Percentiles rank a stretch among this genome's conserved stretches.
Evolutionary conservation across 192 early-diverging fungal genomes (phyloP).

Genomic region (Mortierella alpina): DNA sequence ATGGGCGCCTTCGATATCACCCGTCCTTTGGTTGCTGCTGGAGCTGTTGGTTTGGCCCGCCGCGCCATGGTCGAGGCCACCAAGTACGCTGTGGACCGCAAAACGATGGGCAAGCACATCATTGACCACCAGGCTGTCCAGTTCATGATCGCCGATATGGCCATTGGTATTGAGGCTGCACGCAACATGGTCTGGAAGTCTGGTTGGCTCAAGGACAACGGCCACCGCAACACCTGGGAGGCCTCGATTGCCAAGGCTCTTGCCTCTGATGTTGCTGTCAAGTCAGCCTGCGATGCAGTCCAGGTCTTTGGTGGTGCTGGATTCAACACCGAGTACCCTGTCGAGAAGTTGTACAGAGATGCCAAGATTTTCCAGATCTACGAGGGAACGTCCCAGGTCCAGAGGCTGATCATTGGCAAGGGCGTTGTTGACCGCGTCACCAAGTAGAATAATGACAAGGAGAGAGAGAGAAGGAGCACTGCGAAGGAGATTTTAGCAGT

Average conservation of each 20-base stretch:
- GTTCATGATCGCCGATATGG: slow-evolving; percentile 98
- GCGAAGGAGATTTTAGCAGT: neutral
- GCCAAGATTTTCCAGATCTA: slow-evolving; percentile 98
- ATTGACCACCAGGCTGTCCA: slow-evolving; percentile 91
- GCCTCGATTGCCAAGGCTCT: slow-evolving; percentile 95
- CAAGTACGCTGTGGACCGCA: slow-evolving; percentile 89
- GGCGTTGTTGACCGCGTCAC: slow-evolving; percentile 73
- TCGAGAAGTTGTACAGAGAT: slow-evolving; percentile 95
- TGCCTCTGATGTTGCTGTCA: slow-evolving; percentile 86
- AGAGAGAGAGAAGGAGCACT: neutral
- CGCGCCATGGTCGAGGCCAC: slow-evolving; percentile 94
- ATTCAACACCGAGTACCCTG: slow-evolving; percentile 86
- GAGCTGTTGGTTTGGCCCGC: slow-evolving; percentile 89
- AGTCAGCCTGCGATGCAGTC: slow-evolving; percentile 87
- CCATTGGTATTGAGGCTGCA: slow-evolving; percentile 91
- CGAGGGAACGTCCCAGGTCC: slow-evolving; percentile 96
- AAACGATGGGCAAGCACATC: slow-evolving; percentile 95
- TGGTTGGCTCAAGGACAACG: slow-evolving; percentile 87
- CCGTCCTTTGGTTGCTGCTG: slow-evolving; percentile 89
- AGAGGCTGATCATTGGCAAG: slow-evolving; percentile 91
- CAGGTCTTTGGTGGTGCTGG: slow-evolving; percentile 97
- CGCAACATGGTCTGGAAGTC: slow-evolving; percentile 88
- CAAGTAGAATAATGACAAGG: slow-evolving; percentile 26
- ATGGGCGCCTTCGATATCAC: slow-evolving; percentile 98
- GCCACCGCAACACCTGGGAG: slow-evolving; percentile 90